Percentiles rank a stretch among this genome's conserved stretches.
These are phyloP conservation scores for Eutrema japonicum DNA, from an alignment of 345 rosid genomes.

Conservation along the genomic window DNA sequence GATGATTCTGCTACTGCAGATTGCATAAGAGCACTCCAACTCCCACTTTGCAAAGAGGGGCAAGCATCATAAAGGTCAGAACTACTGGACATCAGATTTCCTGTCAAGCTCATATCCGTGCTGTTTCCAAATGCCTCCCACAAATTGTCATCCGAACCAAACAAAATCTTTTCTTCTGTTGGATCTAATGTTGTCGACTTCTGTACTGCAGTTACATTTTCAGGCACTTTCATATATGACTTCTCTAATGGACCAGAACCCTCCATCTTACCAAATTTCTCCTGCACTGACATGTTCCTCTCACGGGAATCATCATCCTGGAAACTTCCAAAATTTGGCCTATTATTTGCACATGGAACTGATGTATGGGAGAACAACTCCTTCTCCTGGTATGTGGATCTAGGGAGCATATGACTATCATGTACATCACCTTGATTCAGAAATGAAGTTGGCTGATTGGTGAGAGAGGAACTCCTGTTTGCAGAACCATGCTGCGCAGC, in stretches of 20 bases:
- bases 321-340: conserved; percentile 51
- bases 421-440: conserved; percentile 54
- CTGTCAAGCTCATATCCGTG: conserved; percentile 51
- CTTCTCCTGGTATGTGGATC: conserved; percentile 57
- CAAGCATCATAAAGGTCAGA: conserved; percentile 54
- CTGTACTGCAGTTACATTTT: conserved; percentile 50
- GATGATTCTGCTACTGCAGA: conserved; percentile 96
- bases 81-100: conserved; percentile 51
- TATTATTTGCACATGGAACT: conserved; percentile 51
- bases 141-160: conserved; percentile 80
- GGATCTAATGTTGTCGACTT: conserved; percentile 81
- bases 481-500: conserved; percentile 51
- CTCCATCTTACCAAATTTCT: conserved; percentile 47
- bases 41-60: conserved; percentile 87
- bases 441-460: conserved; percentile 54
- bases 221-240: conserved; percentile 47
- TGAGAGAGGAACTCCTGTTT: conserved; percentile 51
- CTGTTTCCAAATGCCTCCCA: conserved; percentile 83
- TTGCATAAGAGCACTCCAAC: conserved; percentile 99
- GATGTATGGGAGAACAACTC: conserved; percentile 44
- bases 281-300: conserved; percentile 48
- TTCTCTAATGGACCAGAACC: conserved; percentile 49
- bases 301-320: conserved; percentile 52
- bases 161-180: conserved; percentile 84
- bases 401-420: conserved; percentile 53